Conservation (phyloP, 192 early-diverging fungal species). For the Backusella morwellensis region DNA sequence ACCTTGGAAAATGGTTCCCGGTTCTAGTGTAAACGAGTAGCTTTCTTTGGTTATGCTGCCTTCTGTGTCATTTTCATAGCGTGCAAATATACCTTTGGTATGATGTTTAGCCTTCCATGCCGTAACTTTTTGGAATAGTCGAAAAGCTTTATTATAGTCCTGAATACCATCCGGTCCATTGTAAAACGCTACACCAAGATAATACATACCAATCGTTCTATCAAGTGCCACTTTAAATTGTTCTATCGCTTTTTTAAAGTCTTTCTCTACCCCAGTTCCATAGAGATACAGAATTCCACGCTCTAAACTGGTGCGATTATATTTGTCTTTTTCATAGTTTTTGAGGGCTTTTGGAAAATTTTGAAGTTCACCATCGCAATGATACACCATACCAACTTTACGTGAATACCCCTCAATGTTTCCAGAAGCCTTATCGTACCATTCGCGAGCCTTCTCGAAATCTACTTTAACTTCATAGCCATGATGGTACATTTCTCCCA, state of each 20-base stretch:
- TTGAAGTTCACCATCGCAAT: not conserved
- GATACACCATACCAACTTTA: not conserved
- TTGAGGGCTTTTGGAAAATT: not conserved
- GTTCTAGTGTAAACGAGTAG: not conserved
- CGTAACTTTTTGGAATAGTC: not conserved
- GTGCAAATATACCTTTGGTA: not conserved
- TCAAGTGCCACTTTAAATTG: accelerated
- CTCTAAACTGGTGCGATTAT: not conserved
- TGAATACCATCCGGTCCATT: not conserved
- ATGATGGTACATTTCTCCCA: not conserved
- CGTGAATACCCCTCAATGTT: not conserved
- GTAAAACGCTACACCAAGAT: not conserved
- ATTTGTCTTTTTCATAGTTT: not conserved
- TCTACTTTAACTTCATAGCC: not conserved
- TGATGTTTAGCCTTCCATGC: not conserved
- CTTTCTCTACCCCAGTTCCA: not conserved
- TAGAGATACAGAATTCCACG: not conserved
- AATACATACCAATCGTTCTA: not conserved
- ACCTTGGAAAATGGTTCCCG: not conserved
- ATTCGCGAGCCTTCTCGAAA: not conserved
- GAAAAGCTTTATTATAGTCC: not conserved
- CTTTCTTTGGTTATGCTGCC: not conserved
- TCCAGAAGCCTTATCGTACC: not conserved
- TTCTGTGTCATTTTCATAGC: not conserved
- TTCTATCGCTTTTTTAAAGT: not conserved